Base-by-base conservation (phyloP, 1,284 basidiomycete genomes). In the Tetrapyrgos nigripes region DNA sequence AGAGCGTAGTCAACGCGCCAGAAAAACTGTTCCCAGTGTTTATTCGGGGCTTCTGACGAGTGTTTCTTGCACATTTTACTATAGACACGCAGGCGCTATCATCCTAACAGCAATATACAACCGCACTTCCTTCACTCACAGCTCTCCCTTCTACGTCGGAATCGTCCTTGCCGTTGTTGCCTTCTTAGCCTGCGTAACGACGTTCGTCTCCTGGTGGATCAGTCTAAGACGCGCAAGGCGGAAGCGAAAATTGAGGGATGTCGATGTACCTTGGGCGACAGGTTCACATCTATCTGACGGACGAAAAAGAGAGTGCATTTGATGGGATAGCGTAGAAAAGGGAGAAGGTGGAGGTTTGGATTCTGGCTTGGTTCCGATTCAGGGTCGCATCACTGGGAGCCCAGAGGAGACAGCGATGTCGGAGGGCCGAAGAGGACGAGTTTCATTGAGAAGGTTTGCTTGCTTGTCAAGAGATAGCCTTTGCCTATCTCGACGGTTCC, bases 111-210 rank as follows among this genome's bases (percentile, higher is more conserved):
- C 8, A 50, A 63, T 37, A 60, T n/a, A n/a, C n/a, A n/a, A n/a
- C n/a, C n/a, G n/a, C n/a, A 47, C 60, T 46, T 63, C 62, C 53
- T 27, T 58, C 24, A 65, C 66, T 9, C 75, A 77, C 48, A 66
- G 66, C n/a, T 66, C 77, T 5, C 70, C 76, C 21, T 73, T 79
- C 62, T 82, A 80, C 63, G 66, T 80, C 23, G 82, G 76, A 11
- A 76, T 84, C 53, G 72, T 74, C 6, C 67, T 85, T 10, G 80
- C 76, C 10, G 66, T 67, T 4, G 75, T 85, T 27, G 71, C 75
- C 6, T 73, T 70, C 17, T 63, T 79, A 29, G 77, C 76, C 3
- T 66, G 76, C 40, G 33, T 82, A 26, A 70, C 76, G 17, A 76
- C 77, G 2, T 50, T 78, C 23, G 61, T 79, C 43, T 72, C 73